Conservation (phyloP, 257 asterid species). For the Fraxinus americana region DNA sequence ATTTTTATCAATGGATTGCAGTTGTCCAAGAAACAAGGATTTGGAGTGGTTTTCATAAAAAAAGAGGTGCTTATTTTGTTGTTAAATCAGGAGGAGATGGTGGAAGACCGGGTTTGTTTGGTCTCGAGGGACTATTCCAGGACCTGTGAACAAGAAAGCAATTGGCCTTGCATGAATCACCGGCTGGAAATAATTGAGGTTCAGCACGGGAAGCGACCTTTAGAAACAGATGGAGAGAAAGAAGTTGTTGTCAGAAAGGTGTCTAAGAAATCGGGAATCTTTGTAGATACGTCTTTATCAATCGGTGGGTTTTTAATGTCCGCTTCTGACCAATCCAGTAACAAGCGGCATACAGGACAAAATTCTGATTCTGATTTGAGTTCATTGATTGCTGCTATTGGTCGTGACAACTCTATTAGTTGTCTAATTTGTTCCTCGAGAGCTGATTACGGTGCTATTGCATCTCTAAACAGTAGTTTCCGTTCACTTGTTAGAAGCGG, state of each 20-base stretch:
- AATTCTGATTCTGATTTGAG: constrained; percentile 25
- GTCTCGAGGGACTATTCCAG: constrained; percentile 19
- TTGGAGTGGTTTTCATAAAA: constrained; percentile 22
- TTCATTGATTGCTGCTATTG: constrained; percentile 37
- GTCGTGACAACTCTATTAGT: constrained; percentile 39
- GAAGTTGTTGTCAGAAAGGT: constrained; percentile 36
- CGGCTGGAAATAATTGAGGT: constrained; percentile 37
- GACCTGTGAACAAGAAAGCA: constrained; percentile 45
- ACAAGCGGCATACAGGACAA: constrained; percentile 14
- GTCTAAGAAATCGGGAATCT: constrained; percentile 32
- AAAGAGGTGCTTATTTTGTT: not conserved
- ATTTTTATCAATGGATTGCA: constrained; percentile 38
- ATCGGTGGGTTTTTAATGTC: constrained; percentile 35
- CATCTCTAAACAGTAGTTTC: constrained; percentile 35
- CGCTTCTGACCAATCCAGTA: constrained; percentile 19
- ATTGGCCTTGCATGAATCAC: constrained; percentile 48
- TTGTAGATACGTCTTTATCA: constrained; percentile 39
- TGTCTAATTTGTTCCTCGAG: constrained; percentile 36
- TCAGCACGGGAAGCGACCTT: constrained; percentile 45
- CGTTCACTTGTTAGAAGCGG: constrained; percentile 40
- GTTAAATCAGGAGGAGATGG: not conserved
- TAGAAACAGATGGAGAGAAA: constrained; percentile 47
- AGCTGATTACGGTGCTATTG: constrained; percentile 33
- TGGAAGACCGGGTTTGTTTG: not conserved
- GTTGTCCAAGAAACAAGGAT: constrained; percentile 25